Evolutionary conservation across 1,284 basidiomycete genomes (phyloP).

Genomic region (Cryptococcus sp.): DNA sequence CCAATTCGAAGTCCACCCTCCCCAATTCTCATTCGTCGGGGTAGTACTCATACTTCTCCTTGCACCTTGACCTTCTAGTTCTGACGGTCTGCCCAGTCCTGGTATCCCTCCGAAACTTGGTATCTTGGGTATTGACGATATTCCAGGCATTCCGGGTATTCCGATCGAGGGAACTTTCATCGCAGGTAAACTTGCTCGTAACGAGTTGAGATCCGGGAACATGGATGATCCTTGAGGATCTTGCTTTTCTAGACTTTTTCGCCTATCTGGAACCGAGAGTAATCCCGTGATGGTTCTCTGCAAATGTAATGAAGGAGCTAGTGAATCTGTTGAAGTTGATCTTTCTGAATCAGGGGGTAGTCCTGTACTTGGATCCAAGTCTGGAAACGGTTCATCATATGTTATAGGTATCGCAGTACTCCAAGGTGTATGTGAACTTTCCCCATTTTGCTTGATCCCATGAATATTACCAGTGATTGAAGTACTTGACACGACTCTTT

Average conservation of each 20-base stretch:
- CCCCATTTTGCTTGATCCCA: not conserved
- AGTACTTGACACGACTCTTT: not conserved
- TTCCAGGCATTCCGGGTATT: conserved; percentile 9
- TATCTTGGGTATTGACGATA: conserved; percentile 11
- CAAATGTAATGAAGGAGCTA: conserved; percentile 29
- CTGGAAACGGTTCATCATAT: conserved; percentile 28
- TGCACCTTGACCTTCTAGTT: not conserved
- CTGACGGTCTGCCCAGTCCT: not conserved
- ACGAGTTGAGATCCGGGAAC: not conserved
- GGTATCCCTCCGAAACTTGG: not conserved
- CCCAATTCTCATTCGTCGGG: conserved; percentile 23
- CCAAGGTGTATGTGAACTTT: conserved; percentile 11
- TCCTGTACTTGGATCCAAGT: conserved; percentile 40
- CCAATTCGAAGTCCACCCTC: conserved; percentile 32
- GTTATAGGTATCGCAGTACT: conserved; percentile 11
- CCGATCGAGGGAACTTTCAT: not conserved
- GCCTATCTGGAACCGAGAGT: conserved; percentile 8
- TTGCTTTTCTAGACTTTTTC: not conserved
- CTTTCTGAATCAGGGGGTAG: conserved; percentile 17
- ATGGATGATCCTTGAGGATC: not conserved
- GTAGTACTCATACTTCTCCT: conserved; percentile 21
- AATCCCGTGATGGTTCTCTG: conserved; percentile 41
- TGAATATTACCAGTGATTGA: conserved; percentile 1
- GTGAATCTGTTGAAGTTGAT: conserved; percentile 9
- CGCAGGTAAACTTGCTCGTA: not conserved